These are phyloP conservation scores for Miscanthus lutarioriparius DNA, from an alignment of 176 grass and related monocot species.

Conservation along the genomic window DNA sequence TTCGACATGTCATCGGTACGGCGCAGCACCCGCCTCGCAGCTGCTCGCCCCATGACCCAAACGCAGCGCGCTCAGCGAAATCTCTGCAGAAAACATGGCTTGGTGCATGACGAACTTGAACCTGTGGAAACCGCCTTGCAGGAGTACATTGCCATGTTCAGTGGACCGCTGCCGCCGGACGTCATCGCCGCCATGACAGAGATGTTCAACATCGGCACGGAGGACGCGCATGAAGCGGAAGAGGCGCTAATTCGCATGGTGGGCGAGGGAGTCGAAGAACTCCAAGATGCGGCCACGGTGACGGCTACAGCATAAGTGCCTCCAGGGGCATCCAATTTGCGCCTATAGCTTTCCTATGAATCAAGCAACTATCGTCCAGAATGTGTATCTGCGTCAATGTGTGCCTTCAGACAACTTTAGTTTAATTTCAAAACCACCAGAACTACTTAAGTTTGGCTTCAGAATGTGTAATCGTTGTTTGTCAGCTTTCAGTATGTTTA, in stretches of 20 bases:
- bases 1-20: no score
- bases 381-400: fast-evolving
- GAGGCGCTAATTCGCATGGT: background rate
- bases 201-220: background rate
- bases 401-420: no score
- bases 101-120: background rate
- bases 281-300: no score
- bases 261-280: no score
- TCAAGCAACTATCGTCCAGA: no score
- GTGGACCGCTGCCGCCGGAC: background rate
- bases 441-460: no score
- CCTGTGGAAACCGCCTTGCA: background rate
- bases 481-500: no score
- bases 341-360: no score
- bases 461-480: no score
- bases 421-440: no score
- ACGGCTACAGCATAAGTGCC: no score
- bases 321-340: no score
- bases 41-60: background rate
- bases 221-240: fast-evolving
- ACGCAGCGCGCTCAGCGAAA: background rate
- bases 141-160: background rate
- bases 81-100: background rate
- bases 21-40: background rate
- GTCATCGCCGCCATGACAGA: background rate